Evolutionary conservation across 2,329 filamentous ascomycete genomes (phyloP), one percentile per base, ranked within the genome.

Genomic region (Daldinia sp.): DNA sequence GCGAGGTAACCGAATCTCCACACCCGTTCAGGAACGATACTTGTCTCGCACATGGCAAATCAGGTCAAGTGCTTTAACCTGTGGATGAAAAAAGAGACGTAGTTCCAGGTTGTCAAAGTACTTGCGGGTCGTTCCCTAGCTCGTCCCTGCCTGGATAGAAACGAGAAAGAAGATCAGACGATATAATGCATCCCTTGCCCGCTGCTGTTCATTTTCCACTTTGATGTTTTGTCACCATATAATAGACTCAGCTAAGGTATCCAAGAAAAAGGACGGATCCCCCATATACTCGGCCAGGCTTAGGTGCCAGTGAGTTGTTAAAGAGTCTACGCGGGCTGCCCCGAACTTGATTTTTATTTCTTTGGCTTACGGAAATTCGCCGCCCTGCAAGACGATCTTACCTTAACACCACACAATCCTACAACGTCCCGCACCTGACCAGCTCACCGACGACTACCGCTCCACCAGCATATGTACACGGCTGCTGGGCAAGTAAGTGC

Each of bases 1-100:
- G 76, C 81, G 82, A 82, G 79, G 80, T 81, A 78, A 79, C 78
- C 77, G 74, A 77, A 78, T 78, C 79, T 80, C 80, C 80, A 78
- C 79, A 79, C 74, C 73, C 76, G 76, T 78, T 81, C 80, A 81
- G 82, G 81, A 82, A 84, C 83, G 77, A 79, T 80, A 81, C 78
- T 77, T 71, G 81, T 85, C 82, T 84, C 80, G 81, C 78, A 81
- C 80, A 82, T 81, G 81, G 80, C 79, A 80, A 82, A 81, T 83
- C 79, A 74, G 78, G 79, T 79, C 79, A 78, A 78, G 77, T 83
- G 83, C 82, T 84, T 85, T 80, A 79, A 81, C 78, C 78, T 80
- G 78, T 76, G 74, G 79, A 77, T 79, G 76, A 81, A 79, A 81
- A 79, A 80, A 79, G 76, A 76, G 76, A 78, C 76, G 76, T 75